Evolutionary conservation across 306 rosid species (phyloP), one percentile per base, ranked within the genome.

Genomic region (Begonia loranthoides): DNA sequence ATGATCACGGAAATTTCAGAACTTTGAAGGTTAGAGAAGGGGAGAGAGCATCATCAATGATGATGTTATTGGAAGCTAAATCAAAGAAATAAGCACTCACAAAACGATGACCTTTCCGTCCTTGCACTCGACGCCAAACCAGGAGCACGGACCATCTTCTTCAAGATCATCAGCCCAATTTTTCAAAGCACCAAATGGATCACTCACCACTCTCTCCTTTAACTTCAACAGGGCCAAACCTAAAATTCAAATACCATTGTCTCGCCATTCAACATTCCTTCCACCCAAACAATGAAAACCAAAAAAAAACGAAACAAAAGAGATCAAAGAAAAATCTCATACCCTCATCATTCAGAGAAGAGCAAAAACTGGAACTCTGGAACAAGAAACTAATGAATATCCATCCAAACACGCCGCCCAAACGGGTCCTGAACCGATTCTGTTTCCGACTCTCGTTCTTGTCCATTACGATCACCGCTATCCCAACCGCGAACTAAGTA

Each of bases 301-400:
- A 28, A 28, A 28, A n/a, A n/a, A n/a, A 28, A 5, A 19, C 22
- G 22, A 19, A 19, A 19, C 22, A 19, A 28, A 28, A 28, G 36
- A 28, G 36, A 28, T 28, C 8, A 2, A 28, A 28, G 7, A 43
- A 36, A 52, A 47, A n/a, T 13, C 4, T 15, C 13, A 28, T 59
- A 85, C 95, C 95, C 72, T 85, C 87, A 59, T 76, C 82, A 49
- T 81, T 81, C 70, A 85, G 59, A 55, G 79, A 76, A 66, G 73
- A 73, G 34, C 84, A 75, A 17, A 76, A 62, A 58, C 50, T 52
- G 48, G 65, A 70, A 65, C 62, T 73, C 56, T 66, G 73, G 65
- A 66, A 24, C 73, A 76, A 60, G 14, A 85, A 67, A 36, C 64
- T 68, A 13, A 59, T 17, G 15, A 51, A 46, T 52, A 74, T 46